A percentile compares a stretch with the other conserved stretches of the same genome.
phyloP scores from a whole-genome alignment of 176 grass and related monocot genomes.

The Oryza nivara region DNA sequence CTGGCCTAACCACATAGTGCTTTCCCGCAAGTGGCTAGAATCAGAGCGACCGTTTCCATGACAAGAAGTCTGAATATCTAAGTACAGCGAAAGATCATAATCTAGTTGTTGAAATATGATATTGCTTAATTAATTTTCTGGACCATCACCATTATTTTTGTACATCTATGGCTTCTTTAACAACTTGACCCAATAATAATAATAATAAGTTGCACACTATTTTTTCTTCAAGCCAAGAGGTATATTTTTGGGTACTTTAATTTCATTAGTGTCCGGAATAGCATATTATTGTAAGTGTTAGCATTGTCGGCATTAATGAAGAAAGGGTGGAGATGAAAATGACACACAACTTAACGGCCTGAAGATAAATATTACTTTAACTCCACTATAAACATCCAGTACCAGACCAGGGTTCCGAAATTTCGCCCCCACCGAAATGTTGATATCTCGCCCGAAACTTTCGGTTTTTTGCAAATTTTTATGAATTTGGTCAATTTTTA shows the following conservation, averaged over 20 bases:
- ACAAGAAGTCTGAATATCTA: background rate
- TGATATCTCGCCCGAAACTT: too few relatives aligned
- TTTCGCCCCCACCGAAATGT: too few relatives aligned
- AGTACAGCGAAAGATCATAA: background rate
- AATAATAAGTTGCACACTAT: background rate
- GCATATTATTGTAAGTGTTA: background rate
- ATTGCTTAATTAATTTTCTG: background rate
- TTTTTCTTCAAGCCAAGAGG: conserved; percentile 5
- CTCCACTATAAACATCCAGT: background rate
- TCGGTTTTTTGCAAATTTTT: too few relatives aligned
- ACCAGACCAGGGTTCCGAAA: too few relatives aligned
- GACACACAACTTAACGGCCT: background rate
- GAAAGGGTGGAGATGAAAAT: background rate
- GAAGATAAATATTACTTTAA: background rate
- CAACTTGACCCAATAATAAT: background rate
- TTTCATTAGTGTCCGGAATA: background rate
- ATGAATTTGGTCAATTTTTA: too few relatives aligned
- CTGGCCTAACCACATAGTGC: background rate
- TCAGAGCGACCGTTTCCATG: background rate
- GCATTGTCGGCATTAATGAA: background rate
- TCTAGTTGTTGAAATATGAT: background rate
- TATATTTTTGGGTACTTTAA: background rate
- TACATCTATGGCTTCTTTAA: background rate
- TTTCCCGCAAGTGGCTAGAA: background rate
- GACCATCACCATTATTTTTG: background rate